Evolutionary conservation across 331 rosid species (phyloP).

Genomic region (Dryas integrifolia): DNA sequence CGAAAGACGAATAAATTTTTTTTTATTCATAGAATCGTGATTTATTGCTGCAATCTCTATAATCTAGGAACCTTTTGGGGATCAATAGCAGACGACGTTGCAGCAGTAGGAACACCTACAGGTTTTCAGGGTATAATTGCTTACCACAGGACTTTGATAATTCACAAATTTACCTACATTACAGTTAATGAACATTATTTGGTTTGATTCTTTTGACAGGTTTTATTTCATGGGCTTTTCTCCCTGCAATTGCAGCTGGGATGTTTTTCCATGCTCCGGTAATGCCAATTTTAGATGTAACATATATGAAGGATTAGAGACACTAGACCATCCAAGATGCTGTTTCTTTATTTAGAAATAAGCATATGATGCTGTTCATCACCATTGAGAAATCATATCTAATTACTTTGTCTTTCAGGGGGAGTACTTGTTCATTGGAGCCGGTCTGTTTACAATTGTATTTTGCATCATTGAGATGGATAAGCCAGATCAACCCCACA

Average conservation of each 20-base stretch:
- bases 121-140: slow-evolving; percentile 76
- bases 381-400: slow-evolving; percentile 8
- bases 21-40: neutral
- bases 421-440: slow-evolving; percentile 80
- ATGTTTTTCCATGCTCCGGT: slow-evolving; percentile 80
- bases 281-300: slow-evolving; percentile 18
- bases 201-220: slow-evolving; percentile 44
- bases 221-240: slow-evolving; percentile 75
- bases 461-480: slow-evolving; percentile 95
- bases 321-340: neutral
- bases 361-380: neutral
- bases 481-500: slow-evolving; percentile 88
- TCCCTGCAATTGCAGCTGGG: slow-evolving; percentile 79
- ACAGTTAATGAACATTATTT: slow-evolving; percentile 4
- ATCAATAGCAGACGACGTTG: slow-evolving; percentile 48
- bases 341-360: neutral
- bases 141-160: neutral
- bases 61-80: slow-evolving; percentile 78
- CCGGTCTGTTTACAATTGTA: slow-evolving; percentile 63
- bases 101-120: slow-evolving; percentile 73
- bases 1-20: neutral
- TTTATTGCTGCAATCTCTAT: slow-evolving; percentile 5
- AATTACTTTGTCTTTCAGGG: slow-evolving; percentile 53
- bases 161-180: slow-evolving; percentile 2
- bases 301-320: neutral